Conservation (phyloP, 2,329 filamentous ascomycete genomes). For the Coniochaeta sp. region DNA sequence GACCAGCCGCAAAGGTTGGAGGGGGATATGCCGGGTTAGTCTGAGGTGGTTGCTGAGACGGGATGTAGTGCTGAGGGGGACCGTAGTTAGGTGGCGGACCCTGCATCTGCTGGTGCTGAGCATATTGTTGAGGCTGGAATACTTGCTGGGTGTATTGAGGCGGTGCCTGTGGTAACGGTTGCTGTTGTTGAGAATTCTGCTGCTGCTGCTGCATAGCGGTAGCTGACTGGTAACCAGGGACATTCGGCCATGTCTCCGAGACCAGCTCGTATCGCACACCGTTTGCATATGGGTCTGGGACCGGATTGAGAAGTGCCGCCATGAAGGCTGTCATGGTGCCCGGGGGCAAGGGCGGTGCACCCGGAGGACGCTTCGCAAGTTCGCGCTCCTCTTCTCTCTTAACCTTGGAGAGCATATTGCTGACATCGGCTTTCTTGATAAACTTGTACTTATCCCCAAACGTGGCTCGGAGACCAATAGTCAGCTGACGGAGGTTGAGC, state of each 20-base stretch:
- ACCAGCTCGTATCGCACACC: slow-evolving; percentile 1
- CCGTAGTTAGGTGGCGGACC: not conserved
- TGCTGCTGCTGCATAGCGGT: not conserved
- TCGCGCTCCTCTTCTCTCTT: slow-evolving; percentile 19
- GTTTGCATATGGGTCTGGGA: slow-evolving; percentile 7
- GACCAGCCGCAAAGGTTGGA: not conserved
- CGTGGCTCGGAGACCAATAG: slow-evolving; percentile 17
- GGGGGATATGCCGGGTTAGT: not conserved
- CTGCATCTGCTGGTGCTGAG: not conserved
- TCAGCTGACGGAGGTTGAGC: slow-evolving; percentile 18
- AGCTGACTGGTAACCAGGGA: not conserved
- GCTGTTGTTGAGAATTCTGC: slow-evolving; percentile 6
- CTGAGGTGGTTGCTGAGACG: not conserved
- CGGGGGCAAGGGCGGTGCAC: slow-evolving; percentile 3
- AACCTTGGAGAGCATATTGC: slow-evolving; percentile 19
- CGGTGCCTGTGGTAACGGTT: not conserved
- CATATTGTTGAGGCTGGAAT: not conserved
- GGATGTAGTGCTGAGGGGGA: not conserved
- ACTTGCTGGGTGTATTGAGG: not conserved
- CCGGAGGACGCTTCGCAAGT: slow-evolving; percentile 10
- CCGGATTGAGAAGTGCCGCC: slow-evolving; percentile 3
- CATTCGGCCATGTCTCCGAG: not conserved
- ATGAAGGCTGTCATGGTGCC: slow-evolving; percentile 2
- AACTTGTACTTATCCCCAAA: slow-evolving; percentile 22
- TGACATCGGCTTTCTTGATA: slow-evolving; percentile 18